Conservation (phyloP, 805 yeast species). For the Metschnikowia cerradonensis region DNA sequence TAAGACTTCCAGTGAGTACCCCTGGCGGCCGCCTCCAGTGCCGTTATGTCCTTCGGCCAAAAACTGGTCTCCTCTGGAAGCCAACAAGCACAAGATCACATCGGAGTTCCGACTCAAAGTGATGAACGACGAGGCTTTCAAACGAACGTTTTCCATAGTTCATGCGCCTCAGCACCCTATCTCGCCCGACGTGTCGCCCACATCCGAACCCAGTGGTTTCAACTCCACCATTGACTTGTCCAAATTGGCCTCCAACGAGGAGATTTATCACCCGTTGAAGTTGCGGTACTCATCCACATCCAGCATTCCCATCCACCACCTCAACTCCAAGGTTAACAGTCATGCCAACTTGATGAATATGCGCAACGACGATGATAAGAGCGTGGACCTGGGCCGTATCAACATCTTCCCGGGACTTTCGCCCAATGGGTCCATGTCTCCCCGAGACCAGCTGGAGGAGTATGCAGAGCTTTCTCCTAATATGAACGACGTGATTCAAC, state of each 20-base stretch:
- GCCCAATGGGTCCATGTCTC: conserved; percentile 15
- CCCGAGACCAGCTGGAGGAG: conserved; percentile 12
- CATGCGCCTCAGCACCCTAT: conserved; percentile 33
- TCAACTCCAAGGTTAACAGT: conserved; percentile 40
- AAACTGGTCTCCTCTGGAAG: conserved; percentile 34
- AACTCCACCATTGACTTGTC: conserved; percentile 40
- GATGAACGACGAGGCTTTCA: conserved; percentile 38
- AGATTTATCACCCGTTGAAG: conserved; percentile 36
- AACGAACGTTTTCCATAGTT: conserved; percentile 25
- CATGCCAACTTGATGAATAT: conserved; percentile 27
- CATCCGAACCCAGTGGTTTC: conserved; percentile 37
- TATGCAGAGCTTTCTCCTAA: conserved; percentile 11
- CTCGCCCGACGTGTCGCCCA: conserved; percentile 42
- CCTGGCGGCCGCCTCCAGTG: conserved; percentile 11
- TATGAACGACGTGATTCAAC: conserved; percentile 16
- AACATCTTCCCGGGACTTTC: conserved; percentile 2
- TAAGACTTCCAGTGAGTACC: background rate
- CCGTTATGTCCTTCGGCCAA: conserved; percentile 40
- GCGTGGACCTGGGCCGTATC: conserved; percentile 3
- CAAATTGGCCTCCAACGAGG: conserved; percentile 31
- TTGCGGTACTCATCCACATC: conserved; percentile 35
- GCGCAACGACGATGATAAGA: conserved; percentile 5
- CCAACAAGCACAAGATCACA: conserved; percentile 26
- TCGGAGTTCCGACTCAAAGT: conserved; percentile 33
- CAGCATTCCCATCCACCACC: conserved; percentile 35